Base-by-base conservation (phyloP, 1,284 basidiomycete genomes). In the Xerocomus amazonicus region DNA sequence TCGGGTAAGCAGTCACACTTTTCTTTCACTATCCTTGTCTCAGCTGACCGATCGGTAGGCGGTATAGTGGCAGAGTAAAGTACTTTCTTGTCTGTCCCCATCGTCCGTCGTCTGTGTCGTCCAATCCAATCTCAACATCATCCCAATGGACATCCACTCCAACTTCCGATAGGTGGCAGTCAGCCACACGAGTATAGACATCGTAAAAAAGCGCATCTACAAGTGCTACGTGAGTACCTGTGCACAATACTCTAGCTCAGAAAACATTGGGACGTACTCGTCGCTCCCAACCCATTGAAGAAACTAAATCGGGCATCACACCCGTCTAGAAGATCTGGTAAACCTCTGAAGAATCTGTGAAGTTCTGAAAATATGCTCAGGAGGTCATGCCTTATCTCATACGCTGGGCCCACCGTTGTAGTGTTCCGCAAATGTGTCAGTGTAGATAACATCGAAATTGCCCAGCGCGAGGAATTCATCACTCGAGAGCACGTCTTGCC, bases 231-330 rank as follows among this genome's bases (percentile, higher is more conserved):
- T 54, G 42, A 59, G 50, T 9, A 35, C 16, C 48, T 46, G 36
- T 23, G 51, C 6, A 8, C 19, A n/a, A 23, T 23, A 23, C 19
- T 9, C 0, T 14, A 47, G 41, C 19, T 2, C 13, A 9, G 9
- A 19, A 31, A 56, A 26, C 35, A 33, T 27, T 28, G 14, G 14
- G 40, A 45, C 73, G 54, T 63, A 92, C 94, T 95, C 9, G 94
- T 98, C 19, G 93, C 96, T 14, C 92, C 97, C 1, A 99, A 78
- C 5, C 96, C 96, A 65, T 99, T 93, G 79, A 98, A 99, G 73
- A 98, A 99, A 51, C 92, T 89, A 67, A 96, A 92, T n/a, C 84
- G 74, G 16, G 90, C 85, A 4, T 84, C 74, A 8, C 86, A 80
- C 1, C 87, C 85, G 23, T 80, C 77, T n/a, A 98, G 74, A 2